These are phyloP conservation scores for Basidioascus undulatus DNA, from an alignment of 768 basidiomycete species.

Conservation along the genomic window DNA sequence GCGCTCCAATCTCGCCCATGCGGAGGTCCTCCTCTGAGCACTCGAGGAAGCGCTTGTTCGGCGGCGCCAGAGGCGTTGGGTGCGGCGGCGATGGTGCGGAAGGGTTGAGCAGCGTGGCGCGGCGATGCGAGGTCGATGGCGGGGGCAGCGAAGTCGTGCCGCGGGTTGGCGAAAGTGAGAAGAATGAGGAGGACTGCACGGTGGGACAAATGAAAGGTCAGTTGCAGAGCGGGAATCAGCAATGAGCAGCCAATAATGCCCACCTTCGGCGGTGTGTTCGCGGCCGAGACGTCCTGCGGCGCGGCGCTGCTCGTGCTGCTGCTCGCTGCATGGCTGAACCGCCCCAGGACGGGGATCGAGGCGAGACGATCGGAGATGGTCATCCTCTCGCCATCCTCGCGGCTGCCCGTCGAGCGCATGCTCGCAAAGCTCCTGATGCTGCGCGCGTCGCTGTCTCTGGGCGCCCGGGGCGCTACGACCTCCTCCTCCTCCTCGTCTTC, in stretches of 20 bases:
- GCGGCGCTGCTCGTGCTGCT: slow-evolving; percentile 23
- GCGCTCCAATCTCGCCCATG: slow-evolving; percentile 51
- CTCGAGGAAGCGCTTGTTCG: slow-evolving; percentile 43
- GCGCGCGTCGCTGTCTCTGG: slow-evolving; percentile 28
- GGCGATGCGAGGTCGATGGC: slow-evolving; percentile 3
- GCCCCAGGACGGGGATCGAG: slow-evolving; percentile 10
- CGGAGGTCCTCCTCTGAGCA: slow-evolving; percentile 50
- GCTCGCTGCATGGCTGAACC: slow-evolving; percentile 18
- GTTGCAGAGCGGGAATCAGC: neutral
- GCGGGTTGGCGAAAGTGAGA: slow-evolving; percentile 2
- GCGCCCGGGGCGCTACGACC: slow-evolving; percentile 19
- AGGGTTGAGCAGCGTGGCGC: slow-evolving; percentile 20
- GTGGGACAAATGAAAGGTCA: neutral
- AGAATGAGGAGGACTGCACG: slow-evolving; percentile 1
- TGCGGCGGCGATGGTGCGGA: slow-evolving; percentile 21
- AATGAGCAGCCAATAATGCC: neutral
- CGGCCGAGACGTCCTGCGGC: slow-evolving; percentile 7
- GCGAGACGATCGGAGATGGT: slow-evolving; percentile 65
- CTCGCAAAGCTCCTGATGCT: slow-evolving; percentile 71
- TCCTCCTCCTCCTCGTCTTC: slow-evolving; percentile 24
- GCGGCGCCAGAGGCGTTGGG: slow-evolving; percentile 29
- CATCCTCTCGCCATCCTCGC: slow-evolving; percentile 26
- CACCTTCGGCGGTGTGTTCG: slow-evolving; percentile 7
- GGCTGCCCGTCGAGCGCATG: slow-evolving; percentile 24
- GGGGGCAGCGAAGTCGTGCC: slow-evolving; percentile 9